phyloP scores from a whole-genome alignment of 2,329 filamentous ascomycete species.

The Arthrobotrys musiformis region DNA sequence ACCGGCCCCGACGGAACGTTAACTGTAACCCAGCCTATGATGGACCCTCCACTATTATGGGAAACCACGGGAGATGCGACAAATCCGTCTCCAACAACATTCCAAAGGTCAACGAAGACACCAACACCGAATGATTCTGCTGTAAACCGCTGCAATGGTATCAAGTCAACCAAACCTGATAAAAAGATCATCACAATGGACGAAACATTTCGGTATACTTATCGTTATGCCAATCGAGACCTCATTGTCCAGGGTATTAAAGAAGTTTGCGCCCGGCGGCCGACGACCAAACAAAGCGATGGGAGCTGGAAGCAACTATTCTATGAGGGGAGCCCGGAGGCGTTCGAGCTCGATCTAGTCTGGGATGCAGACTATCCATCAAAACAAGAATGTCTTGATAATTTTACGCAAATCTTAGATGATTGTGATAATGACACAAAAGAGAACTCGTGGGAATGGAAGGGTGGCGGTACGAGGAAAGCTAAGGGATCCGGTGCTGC shows the following conservation, averaged over 20 bases:
- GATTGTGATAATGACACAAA: background rate
- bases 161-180: background rate
- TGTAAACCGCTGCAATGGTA: background rate
- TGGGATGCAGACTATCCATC: background rate
- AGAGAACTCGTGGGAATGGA: conserved; percentile 4
- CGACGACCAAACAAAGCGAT: background rate
- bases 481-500: background rate
- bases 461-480: background rate
- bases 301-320: conserved; percentile 2
- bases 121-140: too few relatives aligned
- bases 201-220: background rate
- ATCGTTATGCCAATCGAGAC: conserved; percentile 14
- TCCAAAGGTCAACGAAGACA: too few relatives aligned
- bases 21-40: background rate
- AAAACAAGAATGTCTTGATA: background rate
- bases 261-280: background rate
- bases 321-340: conserved; percentile 18
- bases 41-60: background rate
- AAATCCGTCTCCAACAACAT: background rate
- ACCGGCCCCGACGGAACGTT: background rate
- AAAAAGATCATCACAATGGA: background rate
- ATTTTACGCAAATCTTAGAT: conserved; percentile 10
- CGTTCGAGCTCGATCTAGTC: background rate
- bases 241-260: background rate
- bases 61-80: background rate